These are phyloP conservation scores for Reticulascus tulasneorum DNA, from an alignment of 2,329 filamentous ascomycete genomes.

Conservation along the genomic window DNA sequence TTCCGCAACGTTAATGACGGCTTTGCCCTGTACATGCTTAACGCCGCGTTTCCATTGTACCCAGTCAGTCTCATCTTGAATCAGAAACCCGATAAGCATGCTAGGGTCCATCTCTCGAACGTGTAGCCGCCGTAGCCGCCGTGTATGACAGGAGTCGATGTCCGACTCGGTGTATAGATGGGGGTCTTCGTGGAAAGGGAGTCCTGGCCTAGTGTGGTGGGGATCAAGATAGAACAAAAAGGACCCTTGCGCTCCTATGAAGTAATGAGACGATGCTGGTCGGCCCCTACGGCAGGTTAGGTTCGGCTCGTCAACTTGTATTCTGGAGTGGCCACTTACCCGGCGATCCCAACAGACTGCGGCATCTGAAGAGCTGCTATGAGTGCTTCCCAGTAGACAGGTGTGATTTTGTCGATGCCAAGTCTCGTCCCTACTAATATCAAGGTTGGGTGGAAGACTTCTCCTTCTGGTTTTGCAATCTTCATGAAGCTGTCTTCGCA, in stretches of 20 bases:
- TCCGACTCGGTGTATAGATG: constrained; percentile 66
- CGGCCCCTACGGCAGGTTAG: constrained; percentile 60
- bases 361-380: constrained; percentile 79
- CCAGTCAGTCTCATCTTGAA: constrained; percentile 81
- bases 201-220: constrained; percentile 74
- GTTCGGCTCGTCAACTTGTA: constrained; percentile 2
- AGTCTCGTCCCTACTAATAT: constrained; percentile 85
- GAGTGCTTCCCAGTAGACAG: constrained; percentile 92
- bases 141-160: constrained; percentile 79
- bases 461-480: constrained; percentile 64
- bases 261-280: constrained; percentile 76
- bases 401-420: constrained; percentile 90
- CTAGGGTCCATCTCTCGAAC: constrained; percentile 95
- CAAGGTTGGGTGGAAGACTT: constrained; percentile 74
- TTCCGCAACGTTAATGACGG: constrained; percentile 80
- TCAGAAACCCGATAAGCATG: constrained; percentile 93
- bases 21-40: constrained; percentile 72
- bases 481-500: constrained; percentile 86
- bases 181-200: constrained; percentile 59
- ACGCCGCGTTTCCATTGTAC: constrained; percentile 74
- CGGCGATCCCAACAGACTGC: constrained; percentile 94
- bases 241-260: constrained; percentile 60
- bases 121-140: constrained; percentile 75
- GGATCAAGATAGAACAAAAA: constrained; percentile 94
- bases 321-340: constrained; percentile 48